Conservation (phyloP, 306 rosid species). For the Astragalus membranaceus region DNA sequence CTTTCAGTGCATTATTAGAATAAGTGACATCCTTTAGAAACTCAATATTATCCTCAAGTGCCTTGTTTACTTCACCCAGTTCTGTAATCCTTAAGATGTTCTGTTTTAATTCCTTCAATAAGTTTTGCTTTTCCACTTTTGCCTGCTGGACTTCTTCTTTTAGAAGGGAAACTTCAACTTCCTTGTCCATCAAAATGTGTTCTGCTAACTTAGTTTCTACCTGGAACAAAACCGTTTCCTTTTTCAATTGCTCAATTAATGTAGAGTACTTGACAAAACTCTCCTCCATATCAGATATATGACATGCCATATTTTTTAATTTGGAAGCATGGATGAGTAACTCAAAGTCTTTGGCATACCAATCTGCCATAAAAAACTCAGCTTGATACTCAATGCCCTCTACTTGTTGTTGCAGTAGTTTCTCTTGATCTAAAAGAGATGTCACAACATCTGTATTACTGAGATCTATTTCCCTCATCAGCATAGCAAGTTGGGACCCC, state of each 20-base stretch:
- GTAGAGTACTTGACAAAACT: slow-evolving; percentile 24
- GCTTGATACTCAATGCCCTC: slow-evolving; percentile 48
- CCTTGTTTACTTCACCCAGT: slow-evolving; percentile 40
- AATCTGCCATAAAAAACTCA: slow-evolving; percentile 45
- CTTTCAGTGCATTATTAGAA: slow-evolving; percentile 41
- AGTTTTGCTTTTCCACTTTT: slow-evolving; percentile 34
- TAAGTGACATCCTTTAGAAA: slow-evolving; percentile 34
- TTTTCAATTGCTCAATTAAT: slow-evolving; percentile 47
- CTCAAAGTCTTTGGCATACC: slow-evolving; percentile 64
- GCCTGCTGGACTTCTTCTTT: slow-evolving; percentile 31
- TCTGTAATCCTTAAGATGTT: slow-evolving; percentile 30
- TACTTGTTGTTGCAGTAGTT: slow-evolving; percentile 40
- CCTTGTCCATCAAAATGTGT: slow-evolving; percentile 42
- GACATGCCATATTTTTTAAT: slow-evolving; percentile 36
- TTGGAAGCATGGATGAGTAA: slow-evolving; percentile 49
- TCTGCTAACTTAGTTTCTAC: slow-evolving; percentile 45
- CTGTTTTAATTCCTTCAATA: slow-evolving; percentile 36
- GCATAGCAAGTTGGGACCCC: slow-evolving; percentile 67
- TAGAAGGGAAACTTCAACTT: slow-evolving; percentile 41
- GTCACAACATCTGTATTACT: slow-evolving; percentile 42
- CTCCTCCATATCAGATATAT: slow-evolving; percentile 42
- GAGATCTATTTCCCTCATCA: slow-evolving; percentile 66
- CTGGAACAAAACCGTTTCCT: slow-evolving; percentile 38
- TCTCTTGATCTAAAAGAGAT: slow-evolving; percentile 61
- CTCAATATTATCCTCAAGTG: slow-evolving; percentile 39